Conservation (phyloP, 768 basidiomycete species). For the Tricholoma saponaceum region DNA sequence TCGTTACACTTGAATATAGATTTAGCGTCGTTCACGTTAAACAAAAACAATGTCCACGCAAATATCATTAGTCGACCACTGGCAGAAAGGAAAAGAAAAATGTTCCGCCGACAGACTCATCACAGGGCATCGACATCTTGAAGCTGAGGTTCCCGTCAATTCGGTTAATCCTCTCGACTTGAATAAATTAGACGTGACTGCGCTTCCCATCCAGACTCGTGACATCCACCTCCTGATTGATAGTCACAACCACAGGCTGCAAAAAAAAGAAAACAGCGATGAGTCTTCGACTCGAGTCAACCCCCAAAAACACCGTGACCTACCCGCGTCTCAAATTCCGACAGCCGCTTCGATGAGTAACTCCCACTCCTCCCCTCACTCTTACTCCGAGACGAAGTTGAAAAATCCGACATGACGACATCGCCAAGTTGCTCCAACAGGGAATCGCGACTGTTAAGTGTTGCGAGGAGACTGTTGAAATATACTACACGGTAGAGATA, state of each 20-base stretch:
- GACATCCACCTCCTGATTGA: constrained; percentile 9
- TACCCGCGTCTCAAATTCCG: constrained; percentile 2
- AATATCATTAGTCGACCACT: too few relatives aligned
- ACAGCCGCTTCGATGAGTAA: background rate
- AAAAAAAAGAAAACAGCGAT: background rate
- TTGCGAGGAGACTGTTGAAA: constrained; percentile 30
- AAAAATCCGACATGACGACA: constrained; percentile 8
- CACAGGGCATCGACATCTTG: too few relatives aligned
- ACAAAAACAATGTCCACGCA: too few relatives aligned
- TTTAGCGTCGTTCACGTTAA: too few relatives aligned
- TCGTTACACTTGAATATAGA: too few relatives aligned
- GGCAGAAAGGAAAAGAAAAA: too few relatives aligned
- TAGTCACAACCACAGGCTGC: constrained; percentile 14
- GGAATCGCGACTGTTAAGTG: constrained; percentile 22
- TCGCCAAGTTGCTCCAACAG: constrained; percentile 18
- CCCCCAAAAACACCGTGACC: background rate
- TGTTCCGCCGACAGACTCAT: too few relatives aligned
- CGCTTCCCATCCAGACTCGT: background rate
- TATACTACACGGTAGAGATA: constrained; percentile 17
- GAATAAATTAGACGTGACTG: background rate
- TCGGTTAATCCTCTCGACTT: too few relatives aligned
- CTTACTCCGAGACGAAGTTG: background rate
- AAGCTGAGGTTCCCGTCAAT: too few relatives aligned
- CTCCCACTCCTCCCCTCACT: background rate
- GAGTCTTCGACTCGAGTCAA: background rate